Percentiles rank a stretch among this genome's conserved stretches.
These are phyloP conservation scores for Microbotryum intermedium DNA, from an alignment of 1,284 basidiomycete species.

Conservation along the genomic window DNA sequence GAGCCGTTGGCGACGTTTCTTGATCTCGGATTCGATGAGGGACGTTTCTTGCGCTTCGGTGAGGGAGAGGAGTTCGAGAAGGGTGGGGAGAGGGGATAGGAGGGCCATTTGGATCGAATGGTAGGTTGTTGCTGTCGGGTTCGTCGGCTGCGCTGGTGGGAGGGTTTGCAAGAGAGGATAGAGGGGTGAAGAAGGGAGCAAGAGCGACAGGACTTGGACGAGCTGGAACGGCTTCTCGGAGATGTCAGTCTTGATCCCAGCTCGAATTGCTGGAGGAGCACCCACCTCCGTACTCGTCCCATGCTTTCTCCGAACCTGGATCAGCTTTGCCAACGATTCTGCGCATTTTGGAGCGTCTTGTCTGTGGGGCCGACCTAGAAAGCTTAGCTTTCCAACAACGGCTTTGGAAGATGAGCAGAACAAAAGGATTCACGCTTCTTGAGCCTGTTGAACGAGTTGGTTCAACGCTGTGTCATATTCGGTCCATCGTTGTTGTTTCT, in stretches of 20 bases:
- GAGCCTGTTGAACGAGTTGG: conserved; percentile 35
- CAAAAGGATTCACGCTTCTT: conserved; percentile 22
- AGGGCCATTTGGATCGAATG: conserved; percentile 53
- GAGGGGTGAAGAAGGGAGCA: conserved; percentile 66
- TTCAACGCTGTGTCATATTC: conserved; percentile 33
- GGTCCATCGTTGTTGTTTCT: conserved; percentile 36
- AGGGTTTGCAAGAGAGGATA: conserved; percentile 58
- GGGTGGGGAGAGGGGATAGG: conserved; percentile 55
- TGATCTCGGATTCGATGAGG: conserved; percentile 55
- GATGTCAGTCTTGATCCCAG: not conserved
- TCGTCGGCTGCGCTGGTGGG: conserved; percentile 65
- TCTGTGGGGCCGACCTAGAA: conserved; percentile 45
- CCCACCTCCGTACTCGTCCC: conserved; percentile 55
- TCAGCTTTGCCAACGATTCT: conserved; percentile 63
- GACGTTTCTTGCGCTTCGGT: conserved; percentile 54
- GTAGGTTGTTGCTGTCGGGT: conserved; percentile 50
- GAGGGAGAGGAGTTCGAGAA: conserved; percentile 60
- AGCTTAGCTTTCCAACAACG: not conserved
- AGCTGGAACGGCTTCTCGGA: conserved; percentile 46
- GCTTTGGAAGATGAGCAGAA: not conserved
- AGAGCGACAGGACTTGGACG: conserved; percentile 55
- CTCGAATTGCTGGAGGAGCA: not conserved
- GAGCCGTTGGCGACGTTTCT: conserved; percentile 64
- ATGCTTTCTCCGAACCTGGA: conserved; percentile 56
- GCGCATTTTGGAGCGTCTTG: conserved; percentile 70